A percentile compares a stretch with the other conserved stretches of the same genome.
These are phyloP conservation scores for Lachnellula arida DNA, from an alignment of 2,329 filamentous ascomycete genomes.

Conservation along the genomic window DNA sequence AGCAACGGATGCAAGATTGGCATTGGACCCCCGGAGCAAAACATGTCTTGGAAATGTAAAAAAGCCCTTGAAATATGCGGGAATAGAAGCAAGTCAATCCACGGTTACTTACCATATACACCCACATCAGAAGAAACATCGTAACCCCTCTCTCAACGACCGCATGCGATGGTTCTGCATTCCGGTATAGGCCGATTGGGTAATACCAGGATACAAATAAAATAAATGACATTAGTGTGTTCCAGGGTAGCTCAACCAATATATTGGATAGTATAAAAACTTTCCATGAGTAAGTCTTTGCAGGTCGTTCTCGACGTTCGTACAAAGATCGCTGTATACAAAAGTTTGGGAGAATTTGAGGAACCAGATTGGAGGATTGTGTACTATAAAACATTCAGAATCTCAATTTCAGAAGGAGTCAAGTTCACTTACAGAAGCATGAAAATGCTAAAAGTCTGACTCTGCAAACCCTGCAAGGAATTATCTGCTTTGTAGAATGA, in stretches of 20 bases:
- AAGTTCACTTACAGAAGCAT: slow-evolving; percentile 49
- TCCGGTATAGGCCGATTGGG: slow-evolving; percentile 63
- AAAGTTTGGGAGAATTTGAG: slow-evolving; percentile 66
- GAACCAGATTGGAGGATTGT: slow-evolving; percentile 59
- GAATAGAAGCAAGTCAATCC: no score
- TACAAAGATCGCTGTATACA: slow-evolving; percentile 47
- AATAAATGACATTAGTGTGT: slow-evolving; percentile 67
- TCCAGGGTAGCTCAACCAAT: slow-evolving; percentile 80
- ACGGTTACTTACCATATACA: no score
- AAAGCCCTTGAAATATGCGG: no score
- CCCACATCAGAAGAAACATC: slow-evolving; percentile 67
- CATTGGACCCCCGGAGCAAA: slow-evolving; percentile 68
- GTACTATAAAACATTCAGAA: slow-evolving; percentile 43
- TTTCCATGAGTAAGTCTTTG: slow-evolving; percentile 34
- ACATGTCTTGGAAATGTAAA: no score
- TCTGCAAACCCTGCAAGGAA: slow-evolving; percentile 61
- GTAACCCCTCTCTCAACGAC: slow-evolving; percentile 39
- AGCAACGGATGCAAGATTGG: slow-evolving; percentile 80
- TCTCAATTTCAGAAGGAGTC: no score
- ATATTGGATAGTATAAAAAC: slow-evolving; percentile 44
- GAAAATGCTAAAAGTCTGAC: slow-evolving; percentile 68
- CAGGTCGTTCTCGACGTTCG: slow-evolving; percentile 42
- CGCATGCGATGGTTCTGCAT: slow-evolving; percentile 22
- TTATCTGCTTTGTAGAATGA: slow-evolving; percentile 59
- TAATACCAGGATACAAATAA: slow-evolving; percentile 85